Evolutionary conservation across 1,284 basidiomycete genomes (phyloP).

Genomic region (Ceratobasidium sp.): DNA sequence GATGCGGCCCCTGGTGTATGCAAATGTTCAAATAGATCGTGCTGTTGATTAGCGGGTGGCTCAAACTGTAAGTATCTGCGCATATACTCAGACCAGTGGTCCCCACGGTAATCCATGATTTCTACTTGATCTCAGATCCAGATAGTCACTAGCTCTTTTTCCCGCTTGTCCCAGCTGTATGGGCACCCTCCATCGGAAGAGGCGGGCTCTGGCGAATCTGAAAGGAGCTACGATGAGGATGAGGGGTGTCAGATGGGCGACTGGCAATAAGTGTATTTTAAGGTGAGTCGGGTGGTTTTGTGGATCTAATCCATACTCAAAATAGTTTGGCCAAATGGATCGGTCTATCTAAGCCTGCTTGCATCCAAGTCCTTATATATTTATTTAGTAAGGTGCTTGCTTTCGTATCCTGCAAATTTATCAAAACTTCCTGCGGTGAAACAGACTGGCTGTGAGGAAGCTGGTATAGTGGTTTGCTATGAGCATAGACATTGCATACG

Average conservation of each 20-base stretch:
- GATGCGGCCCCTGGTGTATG: neutral
- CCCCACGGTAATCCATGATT: neutral
- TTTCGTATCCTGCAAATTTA: no score
- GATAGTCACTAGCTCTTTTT: neutral
- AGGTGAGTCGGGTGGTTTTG: no score
- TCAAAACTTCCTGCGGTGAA: no score
- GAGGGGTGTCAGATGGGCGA: neutral
- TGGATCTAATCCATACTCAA: no score
- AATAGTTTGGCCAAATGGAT: no score
- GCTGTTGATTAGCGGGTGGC: neutral
- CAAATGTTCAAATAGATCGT: neutral
- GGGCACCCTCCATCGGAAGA: conserved; percentile 12
- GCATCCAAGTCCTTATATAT: no score
- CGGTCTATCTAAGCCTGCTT: no score
- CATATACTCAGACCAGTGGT: neutral
- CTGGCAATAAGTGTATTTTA: no score
- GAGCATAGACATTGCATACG: no score
- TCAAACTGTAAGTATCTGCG: conserved; percentile 1
- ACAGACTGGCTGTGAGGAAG: no score
- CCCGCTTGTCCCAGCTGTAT: neutral
- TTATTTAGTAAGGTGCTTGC: no score
- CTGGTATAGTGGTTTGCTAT: no score
- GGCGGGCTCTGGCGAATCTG: neutral
- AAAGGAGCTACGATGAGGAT: conserved; percentile 1
- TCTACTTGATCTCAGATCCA: neutral